Percentiles rank a stretch among this genome's conserved stretches.
phyloP scores from a whole-genome alignment of 371 early-diverging fungal species.

The Batkoa obscura region DNA sequence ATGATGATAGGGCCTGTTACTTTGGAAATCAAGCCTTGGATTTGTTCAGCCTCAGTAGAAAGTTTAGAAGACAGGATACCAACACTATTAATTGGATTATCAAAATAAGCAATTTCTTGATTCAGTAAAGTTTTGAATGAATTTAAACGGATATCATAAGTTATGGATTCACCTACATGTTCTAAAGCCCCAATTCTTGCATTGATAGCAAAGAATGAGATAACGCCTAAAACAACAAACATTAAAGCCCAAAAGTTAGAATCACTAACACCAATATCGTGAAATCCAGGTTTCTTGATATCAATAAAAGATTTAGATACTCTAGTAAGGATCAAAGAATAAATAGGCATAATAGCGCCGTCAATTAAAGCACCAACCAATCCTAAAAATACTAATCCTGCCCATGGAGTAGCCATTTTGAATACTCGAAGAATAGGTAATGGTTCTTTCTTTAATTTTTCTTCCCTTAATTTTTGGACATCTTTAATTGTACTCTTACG shows the following conservation, averaged over 20 bases:
- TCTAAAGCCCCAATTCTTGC: slow-evolving; percentile 20
- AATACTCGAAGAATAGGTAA: slow-evolving; percentile 11
- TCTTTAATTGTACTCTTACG: slow-evolving; percentile 1
- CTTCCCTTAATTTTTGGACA: background rate
- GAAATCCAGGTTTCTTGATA: slow-evolving; percentile 8
- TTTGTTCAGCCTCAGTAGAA: slow-evolving; percentile 52
- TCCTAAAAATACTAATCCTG: slow-evolving; percentile 14
- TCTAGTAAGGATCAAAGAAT: slow-evolving; percentile 25
- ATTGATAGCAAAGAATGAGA: slow-evolving; percentile 23
- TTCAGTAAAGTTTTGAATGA: slow-evolving; percentile 35
- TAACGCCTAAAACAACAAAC: slow-evolving; percentile 39
- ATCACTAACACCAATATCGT: slow-evolving; percentile 25
- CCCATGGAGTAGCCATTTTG: slow-evolving; percentile 8
- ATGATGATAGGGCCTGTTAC: slow-evolving; percentile 9
- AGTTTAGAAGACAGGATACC: slow-evolving; percentile 69
- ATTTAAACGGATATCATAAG: slow-evolving; percentile 29
- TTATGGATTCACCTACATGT: slow-evolving; percentile 29
- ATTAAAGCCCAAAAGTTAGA: slow-evolving; percentile 55
- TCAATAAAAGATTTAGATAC: slow-evolving; percentile 18
- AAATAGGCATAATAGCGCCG: slow-evolving; percentile 28
- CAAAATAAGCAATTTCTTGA: slow-evolving; percentile 79
- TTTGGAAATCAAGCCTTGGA: slow-evolving; percentile 22
- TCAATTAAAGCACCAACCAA: slow-evolving; percentile 23
- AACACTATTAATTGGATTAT: slow-evolving; percentile 50
- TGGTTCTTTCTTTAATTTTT: slow-evolving; percentile 8